Evolutionary conservation across 495 filamentous ascomycete species (phyloP).

Genomic region (Daldinia concentrica): DNA sequence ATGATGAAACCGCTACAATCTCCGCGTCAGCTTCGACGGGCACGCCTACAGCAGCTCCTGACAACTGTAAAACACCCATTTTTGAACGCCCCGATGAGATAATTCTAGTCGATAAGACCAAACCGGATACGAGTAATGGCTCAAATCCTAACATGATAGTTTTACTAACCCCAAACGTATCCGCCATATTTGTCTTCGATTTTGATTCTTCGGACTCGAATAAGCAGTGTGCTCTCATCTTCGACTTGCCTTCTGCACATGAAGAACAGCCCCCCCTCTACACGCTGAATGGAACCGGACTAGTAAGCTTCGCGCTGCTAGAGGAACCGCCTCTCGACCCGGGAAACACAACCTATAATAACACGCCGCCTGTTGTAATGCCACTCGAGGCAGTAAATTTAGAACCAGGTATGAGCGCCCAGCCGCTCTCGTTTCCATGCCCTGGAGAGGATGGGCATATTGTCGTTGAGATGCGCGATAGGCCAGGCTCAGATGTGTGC

Average conservation of each 20-base stretch:
- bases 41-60: slow-evolving; percentile 8
- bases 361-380: slow-evolving; percentile 55
- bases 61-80: slow-evolving; percentile 14
- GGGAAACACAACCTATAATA: slow-evolving; percentile 62
- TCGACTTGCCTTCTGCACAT: slow-evolving; percentile 66
- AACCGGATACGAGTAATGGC: slow-evolving; percentile 52
- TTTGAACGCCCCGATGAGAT: slow-evolving; percentile 52
- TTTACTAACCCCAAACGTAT: slow-evolving; percentile 64
- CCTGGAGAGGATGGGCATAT: slow-evolving; percentile 28
- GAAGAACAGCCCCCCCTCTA: slow-evolving; percentile 49
- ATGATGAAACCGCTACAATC: background rate
- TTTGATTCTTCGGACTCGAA: slow-evolving; percentile 62
- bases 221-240: slow-evolving; percentile 71
- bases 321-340: slow-evolving; percentile 40
- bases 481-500: slow-evolving; percentile 11
- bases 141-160: slow-evolving; percentile 63
- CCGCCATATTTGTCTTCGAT: slow-evolving; percentile 77
- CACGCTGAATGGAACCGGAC: slow-evolving; percentile 65
- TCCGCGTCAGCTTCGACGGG: background rate
- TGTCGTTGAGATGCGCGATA: slow-evolving; percentile 21
- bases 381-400: slow-evolving; percentile 20
- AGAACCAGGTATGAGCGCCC: slow-evolving; percentile 14
- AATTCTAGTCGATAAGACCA: slow-evolving; percentile 65
- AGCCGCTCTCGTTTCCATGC: slow-evolving; percentile 33
- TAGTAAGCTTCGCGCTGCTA: slow-evolving; percentile 63